Percentiles rank a stretch among this genome's conserved stretches.
phyloP scores from a whole-genome alignment of 805 yeast genomes.

The Kuraishia hungarica region DNA sequence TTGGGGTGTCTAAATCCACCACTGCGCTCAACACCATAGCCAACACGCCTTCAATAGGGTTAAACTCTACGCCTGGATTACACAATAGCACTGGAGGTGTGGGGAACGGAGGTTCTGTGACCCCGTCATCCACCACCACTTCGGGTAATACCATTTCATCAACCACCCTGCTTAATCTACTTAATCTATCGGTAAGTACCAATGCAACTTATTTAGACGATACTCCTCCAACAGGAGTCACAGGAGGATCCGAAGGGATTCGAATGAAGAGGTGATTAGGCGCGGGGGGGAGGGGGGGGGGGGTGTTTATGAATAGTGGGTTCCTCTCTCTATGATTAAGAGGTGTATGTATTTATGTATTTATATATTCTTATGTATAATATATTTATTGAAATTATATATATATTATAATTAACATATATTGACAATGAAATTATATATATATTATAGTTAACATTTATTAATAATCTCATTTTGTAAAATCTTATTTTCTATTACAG shows the following conservation, averaged over 20 bases:
- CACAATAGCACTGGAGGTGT: not conserved
- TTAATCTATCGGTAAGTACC: constrained; percentile 18
- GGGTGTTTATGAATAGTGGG: too few species aligned
- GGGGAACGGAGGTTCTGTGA: not conserved
- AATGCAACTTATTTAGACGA: constrained; percentile 16
- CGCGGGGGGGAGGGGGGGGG: too few species aligned
- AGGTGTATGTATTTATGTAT: too few species aligned
- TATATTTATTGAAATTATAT: too few species aligned
- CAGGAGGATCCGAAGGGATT: not conserved
- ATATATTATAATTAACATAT: too few species aligned
- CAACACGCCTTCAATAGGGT: not conserved
- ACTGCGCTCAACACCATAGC: not conserved
- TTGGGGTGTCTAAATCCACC: not conserved
- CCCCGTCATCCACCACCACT: not conserved
- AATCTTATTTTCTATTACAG: too few species aligned
- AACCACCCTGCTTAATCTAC: constrained; percentile 19
- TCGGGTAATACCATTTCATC: constrained; percentile 9
- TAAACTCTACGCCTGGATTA: not conserved
- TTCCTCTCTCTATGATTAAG: too few species aligned
- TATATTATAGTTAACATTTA: too few species aligned
- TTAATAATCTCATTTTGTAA: too few species aligned
- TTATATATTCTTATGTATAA: too few species aligned
- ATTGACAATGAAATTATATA: too few species aligned
- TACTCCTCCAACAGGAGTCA: not conserved
- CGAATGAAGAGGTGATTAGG: not conserved